phyloP scores from a whole-genome alignment of 305 asterid species.

The Fraxinus albicans region DNA sequence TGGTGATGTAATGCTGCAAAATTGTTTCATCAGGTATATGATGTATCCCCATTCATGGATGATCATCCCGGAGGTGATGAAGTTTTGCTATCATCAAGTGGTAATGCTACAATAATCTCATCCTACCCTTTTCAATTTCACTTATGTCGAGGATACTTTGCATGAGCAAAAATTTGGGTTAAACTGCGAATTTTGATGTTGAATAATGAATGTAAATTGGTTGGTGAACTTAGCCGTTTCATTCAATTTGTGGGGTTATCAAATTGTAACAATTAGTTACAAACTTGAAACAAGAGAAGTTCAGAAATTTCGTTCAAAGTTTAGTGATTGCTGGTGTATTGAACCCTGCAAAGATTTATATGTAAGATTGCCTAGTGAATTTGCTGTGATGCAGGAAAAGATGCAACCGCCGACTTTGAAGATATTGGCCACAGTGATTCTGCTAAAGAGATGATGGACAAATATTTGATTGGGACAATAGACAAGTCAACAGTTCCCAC shows the following conservation, averaged over 20 bases:
- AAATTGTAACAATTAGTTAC: not conserved
- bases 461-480: conserved; percentile 54
- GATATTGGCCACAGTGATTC: conserved; percentile 63
- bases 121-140: not conserved
- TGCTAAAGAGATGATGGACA: conserved; percentile 50
- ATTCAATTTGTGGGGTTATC: not conserved
- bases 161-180: not conserved
- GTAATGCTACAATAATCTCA: conserved; percentile 33
- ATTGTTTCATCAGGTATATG: conserved; percentile 56
- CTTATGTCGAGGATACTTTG: not conserved
- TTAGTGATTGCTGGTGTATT: not conserved
- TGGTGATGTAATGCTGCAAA: not conserved
- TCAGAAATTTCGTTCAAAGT: not conserved
- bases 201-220: not conserved
- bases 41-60: conserved; percentile 80
- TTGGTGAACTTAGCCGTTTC: not conserved
- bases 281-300: not conserved
- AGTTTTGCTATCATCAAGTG: conserved; percentile 75
- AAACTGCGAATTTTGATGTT: not conserved
- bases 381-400: conserved; percentile 45
- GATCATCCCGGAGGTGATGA: conserved; percentile 95
- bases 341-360: not conserved
- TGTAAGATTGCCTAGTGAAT: not conserved
- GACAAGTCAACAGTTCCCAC: conserved; percentile 50
- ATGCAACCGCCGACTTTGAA: conserved; percentile 63